These are phyloP conservation scores for Eudorina sp. DNA, from an alignment of 139 green algal genomes.

Conservation along the genomic window DNA sequence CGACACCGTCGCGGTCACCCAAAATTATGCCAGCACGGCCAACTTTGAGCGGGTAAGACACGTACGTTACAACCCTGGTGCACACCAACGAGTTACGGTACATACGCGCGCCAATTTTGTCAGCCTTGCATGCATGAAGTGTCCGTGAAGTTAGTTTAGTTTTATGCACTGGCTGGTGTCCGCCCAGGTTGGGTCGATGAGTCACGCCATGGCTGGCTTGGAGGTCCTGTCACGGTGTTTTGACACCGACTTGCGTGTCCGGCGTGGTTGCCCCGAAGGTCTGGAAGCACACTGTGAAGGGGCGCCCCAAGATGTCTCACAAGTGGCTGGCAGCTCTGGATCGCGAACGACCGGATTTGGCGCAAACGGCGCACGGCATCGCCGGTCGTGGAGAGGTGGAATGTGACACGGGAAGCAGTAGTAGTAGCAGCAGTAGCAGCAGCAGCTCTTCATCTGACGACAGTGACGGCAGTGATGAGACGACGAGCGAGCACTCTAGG, in stretches of 20 bases:
- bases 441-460: constrained; percentile 49
- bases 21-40: constrained; percentile 79
- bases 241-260: no score
- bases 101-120: neutral
- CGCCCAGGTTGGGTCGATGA: no score
- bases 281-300: constrained; percentile 74
- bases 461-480: constrained; percentile 25
- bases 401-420: constrained; percentile 48
- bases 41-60: constrained; percentile 76
- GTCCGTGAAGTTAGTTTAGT: neutral
- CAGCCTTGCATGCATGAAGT: neutral
- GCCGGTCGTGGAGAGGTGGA: constrained; percentile 24
- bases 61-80: neutral
- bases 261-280: no score
- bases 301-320: constrained; percentile 84
- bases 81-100: neutral
- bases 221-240: neutral
- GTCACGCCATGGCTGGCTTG: neutral
- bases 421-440: constrained; percentile 47
- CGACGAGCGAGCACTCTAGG: no score
- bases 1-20: constrained; percentile 82
- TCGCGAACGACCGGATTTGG: constrained; percentile 75
- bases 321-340: constrained; percentile 76
- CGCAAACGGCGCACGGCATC: constrained; percentile 61
- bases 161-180: neutral